phyloP scores from a whole-genome alignment of 2,329 filamentous ascomycete genomes.

The Aureobasidium sp. region DNA sequence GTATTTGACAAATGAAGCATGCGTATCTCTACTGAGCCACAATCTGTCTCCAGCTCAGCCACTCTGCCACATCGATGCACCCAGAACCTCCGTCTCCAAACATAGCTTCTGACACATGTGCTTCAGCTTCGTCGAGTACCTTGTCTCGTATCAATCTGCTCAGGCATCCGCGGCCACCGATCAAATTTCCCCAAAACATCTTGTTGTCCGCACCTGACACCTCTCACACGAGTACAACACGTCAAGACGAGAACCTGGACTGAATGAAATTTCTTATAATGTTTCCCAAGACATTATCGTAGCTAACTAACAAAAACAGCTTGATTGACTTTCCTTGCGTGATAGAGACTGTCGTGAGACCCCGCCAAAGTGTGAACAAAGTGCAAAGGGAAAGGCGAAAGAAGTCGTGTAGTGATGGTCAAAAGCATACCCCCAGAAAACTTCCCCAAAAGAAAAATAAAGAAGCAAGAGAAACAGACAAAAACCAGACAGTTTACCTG shows the following conservation, averaged over 20 bases:
- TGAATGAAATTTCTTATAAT: neutral
- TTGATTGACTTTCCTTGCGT: neutral
- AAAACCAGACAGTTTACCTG: conserved; percentile 1
- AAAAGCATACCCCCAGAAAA: neutral
- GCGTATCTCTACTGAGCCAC: conserved; percentile 1
- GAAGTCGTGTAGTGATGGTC: neutral
- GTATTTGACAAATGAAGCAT: neutral
- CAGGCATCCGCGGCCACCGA: neutral
- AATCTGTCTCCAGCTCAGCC: neutral
- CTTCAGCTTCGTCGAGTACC: neutral
- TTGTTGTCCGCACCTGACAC: too few species aligned
- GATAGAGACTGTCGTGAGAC: conserved; percentile 13
- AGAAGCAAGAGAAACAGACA: neutral
- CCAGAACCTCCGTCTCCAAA: conserved; percentile 5
- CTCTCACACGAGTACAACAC: too few species aligned
- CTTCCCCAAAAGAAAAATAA: neutral
- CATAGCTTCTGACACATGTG: neutral
- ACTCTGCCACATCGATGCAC: conserved; percentile 5
- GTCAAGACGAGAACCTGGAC: neutral
- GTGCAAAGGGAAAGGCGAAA: neutral
- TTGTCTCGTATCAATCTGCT: neutral
- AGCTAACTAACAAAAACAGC: conserved; percentile 3
- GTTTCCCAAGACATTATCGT: conserved; percentile 2
- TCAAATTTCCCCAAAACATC: too few species aligned
- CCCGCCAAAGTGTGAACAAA: neutral